Evolutionary conservation across 2,329 filamentous ascomycete species (phyloP).

Genomic region (Colletotrichum noveboracense): DNA sequence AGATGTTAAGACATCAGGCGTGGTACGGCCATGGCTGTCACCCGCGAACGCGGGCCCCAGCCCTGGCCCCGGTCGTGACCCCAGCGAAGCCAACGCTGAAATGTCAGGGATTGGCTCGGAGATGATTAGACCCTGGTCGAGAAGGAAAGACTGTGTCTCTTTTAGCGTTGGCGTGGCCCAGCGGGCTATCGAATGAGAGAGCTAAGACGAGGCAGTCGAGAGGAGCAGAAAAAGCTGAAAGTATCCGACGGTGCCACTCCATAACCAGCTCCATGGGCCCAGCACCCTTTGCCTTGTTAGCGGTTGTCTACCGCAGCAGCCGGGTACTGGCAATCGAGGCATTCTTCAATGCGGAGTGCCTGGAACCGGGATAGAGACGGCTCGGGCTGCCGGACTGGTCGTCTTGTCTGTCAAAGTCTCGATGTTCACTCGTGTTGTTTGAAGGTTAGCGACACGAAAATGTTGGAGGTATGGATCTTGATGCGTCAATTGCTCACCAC

Average conservation of each 20-base stretch:
- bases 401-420: background rate
- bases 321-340: background rate
- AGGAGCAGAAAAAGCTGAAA: background rate
- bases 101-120: slow-evolving; percentile 21
- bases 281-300: background rate
- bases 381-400: background rate
- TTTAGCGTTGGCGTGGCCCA: background rate
- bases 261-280: slow-evolving; percentile 14
- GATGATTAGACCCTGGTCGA: slow-evolving; percentile 20
- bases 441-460: background rate
- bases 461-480: background rate
- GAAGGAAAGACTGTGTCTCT: background rate
- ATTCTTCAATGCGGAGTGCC: background rate
- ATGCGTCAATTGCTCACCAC: background rate
- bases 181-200: background rate
- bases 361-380: background rate
- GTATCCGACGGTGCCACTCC: slow-evolving; percentile 16
- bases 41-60: background rate
- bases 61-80: slow-evolving; percentile 4
- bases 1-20: background rate
- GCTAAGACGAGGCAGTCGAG: background rate
- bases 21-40: slow-evolving; percentile 3
- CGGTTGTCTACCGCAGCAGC: background rate
- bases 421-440: background rate
- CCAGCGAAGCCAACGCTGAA: slow-evolving; percentile 12